Base-by-base conservation (phyloP, 805 yeast species). In the Tetrapisispora pingtungensis region DNA sequence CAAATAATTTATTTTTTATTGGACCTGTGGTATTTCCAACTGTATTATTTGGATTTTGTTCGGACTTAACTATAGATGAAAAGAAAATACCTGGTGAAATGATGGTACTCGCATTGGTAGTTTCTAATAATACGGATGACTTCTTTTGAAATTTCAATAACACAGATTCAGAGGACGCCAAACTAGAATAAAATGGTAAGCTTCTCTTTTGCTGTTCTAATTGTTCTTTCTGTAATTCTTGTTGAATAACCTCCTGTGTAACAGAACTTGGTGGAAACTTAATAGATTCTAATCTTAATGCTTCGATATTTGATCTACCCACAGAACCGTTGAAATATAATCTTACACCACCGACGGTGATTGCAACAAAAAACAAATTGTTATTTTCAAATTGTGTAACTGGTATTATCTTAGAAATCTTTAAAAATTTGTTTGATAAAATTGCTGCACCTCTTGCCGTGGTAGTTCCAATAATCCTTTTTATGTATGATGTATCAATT, bases 41-140 rank as follows among this genome's bases (percentile, higher is more conserved):
- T 22, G 28, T 20, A 10, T 27, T 2, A n/a, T 34, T 36, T 12
- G 22, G 37, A 13, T 39, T 20, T 41, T 71, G 49, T 20, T 49
- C 54, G n/a, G 55, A 47, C 41, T 62, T 67, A 1, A 55, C 67
- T 42, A 75, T 73, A 12, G 81, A 84, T 33, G 85, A 81, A 48
- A 89, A 71, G 55, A 80, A 89, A 3, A 87, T 80, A n/a, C 95
- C 95, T 0, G 96, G 96, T 18, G 94, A 78, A 27, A 86, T 69
- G 12, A 89, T 69, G 28, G 75, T 72, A 22, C 84, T 72, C 10
- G 78, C 68, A 34, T 74, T 68, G 24, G 83, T 72, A 37, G 81
- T 75, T 47, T 73, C 74, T 46, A 81, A 67, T 40, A 87, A 58
- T 2, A 71, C 62, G 7, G 78, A 70, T 0, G 74, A 69, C 51